Percentiles rank a stretch among this genome's conserved stretches.
Evolutionary conservation across 345 rosid species (phyloP).

Genomic region (Eucalyptus pauciflora): DNA sequence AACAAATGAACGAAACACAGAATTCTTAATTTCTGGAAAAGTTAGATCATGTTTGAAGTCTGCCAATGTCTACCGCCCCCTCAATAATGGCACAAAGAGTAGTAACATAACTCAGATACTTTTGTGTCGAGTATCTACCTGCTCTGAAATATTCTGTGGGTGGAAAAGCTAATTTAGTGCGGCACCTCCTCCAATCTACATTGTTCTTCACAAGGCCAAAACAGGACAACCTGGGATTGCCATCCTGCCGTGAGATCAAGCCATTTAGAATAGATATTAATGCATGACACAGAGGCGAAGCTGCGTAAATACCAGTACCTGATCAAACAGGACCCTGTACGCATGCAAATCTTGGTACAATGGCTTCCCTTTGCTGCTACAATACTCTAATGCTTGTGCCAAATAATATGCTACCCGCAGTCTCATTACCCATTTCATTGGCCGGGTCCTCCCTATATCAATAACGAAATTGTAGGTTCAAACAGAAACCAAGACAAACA

Average conservation of each 20-base stretch:
- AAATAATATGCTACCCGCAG: conserved; percentile 30
- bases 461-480: not conserved
- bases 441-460: conserved; percentile 28
- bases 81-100: not conserved
- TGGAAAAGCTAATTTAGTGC: conserved; percentile 42
- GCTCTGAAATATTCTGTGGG: conserved; percentile 40
- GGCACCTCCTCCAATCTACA: conserved; percentile 35
- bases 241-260: conserved; percentile 12
- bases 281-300: not conserved
- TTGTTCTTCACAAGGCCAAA: conserved; percentile 47
- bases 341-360: conserved; percentile 39
- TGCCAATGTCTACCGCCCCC: not conserved
- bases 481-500: not conserved
- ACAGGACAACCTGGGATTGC: conserved; percentile 42
- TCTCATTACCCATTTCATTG: conserved; percentile 47
- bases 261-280: not conserved
- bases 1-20: not conserved
- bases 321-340: conserved; percentile 33
- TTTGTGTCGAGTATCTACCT: conserved; percentile 2
- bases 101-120: not conserved
- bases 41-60: not conserved
- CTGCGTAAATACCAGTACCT: not conserved
- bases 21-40: not conserved
- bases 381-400: conserved; percentile 37
- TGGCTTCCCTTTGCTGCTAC: conserved; percentile 29